Evolutionary conservation across 495 filamentous ascomycete genomes (phyloP), one percentile per base, ranked within the genome.

Genomic region (Clohesyomyces aquaticus): DNA sequence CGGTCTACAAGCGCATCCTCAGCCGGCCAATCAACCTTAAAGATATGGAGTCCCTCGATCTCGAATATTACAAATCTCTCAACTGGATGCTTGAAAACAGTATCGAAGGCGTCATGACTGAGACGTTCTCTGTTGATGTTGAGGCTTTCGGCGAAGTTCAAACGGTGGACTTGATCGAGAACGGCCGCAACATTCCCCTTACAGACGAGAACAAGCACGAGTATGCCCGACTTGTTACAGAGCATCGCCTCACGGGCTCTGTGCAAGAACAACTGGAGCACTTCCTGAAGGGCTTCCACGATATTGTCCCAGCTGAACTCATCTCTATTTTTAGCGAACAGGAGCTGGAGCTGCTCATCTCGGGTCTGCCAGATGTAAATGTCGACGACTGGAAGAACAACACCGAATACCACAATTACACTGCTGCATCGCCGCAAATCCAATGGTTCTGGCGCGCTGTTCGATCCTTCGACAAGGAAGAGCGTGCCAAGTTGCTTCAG

Each of bases 371-470:
- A 4, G 94, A 98, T 67, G 96, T 99, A 66, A 93, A 98, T 62
- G 87, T 97, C 29, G 94, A 99, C 69, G 94, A 99, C 79, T 99
- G 94, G 94, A 96, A 96, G 85, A 90, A 88, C 75, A 95, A 96
- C 76, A 96, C 92, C 19, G 95, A 98, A 72, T 98, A 97, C 71
- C 94, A 98, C 77, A 98, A 97, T 76, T 99, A 98, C 80, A 89
- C 90, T 16, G 88, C 91, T 26, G 91, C 92, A 0, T 96, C 94
- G 1, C 88, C 93, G 23, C 94, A 99, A 72, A 97, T 99, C 68
- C 94, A 99, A 76, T 98, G 94, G 95, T 97, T 99, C 86, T 99
- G 94, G 94, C 88, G 94, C 70, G 94, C 95, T 2, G 88, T 99
- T 43, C 88, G 95, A 67, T 96, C 93, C 4, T 99, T 96, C 70